phyloP scores from a whole-genome alignment of 176 grass and related monocot species.

The Carex parvula region DNA sequence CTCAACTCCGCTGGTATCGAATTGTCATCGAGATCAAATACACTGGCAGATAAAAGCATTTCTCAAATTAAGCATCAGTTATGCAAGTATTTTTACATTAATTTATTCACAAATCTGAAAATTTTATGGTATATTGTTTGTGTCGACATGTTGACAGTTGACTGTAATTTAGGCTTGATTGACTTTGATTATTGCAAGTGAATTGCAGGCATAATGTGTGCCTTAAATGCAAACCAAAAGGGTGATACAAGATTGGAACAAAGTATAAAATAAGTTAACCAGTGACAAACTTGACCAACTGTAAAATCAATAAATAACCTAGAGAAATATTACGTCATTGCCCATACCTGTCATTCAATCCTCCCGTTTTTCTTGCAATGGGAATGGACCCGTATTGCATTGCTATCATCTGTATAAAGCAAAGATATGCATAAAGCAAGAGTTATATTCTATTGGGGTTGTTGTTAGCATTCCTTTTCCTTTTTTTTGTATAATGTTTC shows the following conservation, averaged over 20 bases:
- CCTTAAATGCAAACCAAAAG: background rate
- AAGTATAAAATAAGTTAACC: background rate
- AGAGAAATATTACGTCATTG: background rate
- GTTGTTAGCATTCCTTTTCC: background rate
- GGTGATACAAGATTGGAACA: background rate
- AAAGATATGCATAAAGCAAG: conserved; percentile 9
- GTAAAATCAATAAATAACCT: background rate
- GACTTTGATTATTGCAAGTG: conserved; percentile 11
- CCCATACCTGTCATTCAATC: conserved; percentile 85
- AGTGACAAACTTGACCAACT: background rate
- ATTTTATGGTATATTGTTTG: background rate
- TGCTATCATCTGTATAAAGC: conserved; percentile 70
- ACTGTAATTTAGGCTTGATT: background rate
- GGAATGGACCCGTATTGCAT: conserved; percentile 97
- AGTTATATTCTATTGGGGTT: background rate
- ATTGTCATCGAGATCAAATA: conserved; percentile 74
- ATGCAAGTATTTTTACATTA: background rate
- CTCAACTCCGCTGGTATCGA: conserved; percentile 51
- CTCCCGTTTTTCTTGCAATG: conserved; percentile 85
- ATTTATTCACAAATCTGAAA: background rate
- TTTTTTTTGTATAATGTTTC: background rate
- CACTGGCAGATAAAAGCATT: conserved; percentile 45
- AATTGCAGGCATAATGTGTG: background rate
- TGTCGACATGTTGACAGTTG: background rate
- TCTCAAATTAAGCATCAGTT: background rate